A percentile compares a stretch with the other conserved stretches of the same genome.
Conservation (phyloP, 2,329 filamentous ascomycete genomes). For the Rutstroemia sydowiana region DNA sequence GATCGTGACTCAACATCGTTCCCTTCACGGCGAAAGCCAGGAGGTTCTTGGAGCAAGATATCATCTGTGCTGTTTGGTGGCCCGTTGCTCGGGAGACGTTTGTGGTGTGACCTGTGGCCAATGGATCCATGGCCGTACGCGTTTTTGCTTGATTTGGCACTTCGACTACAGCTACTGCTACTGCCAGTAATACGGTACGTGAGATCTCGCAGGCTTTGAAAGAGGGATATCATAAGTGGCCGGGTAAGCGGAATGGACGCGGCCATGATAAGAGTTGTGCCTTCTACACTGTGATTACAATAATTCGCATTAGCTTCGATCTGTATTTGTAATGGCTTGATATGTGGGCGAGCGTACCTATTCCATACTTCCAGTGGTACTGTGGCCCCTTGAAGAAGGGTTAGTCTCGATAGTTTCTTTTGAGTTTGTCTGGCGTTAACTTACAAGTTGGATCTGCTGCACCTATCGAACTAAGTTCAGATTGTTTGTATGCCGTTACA, state of each 20-base stretch:
- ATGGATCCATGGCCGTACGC: not conserved
- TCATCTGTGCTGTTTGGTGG: not conserved
- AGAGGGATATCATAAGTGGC: not conserved
- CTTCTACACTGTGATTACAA: not conserved
- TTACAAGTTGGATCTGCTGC: conserved; percentile 4
- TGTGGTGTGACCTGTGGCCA: not conserved
- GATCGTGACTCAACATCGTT: not conserved
- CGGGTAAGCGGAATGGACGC: conserved; percentile 4
- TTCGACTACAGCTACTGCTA: not conserved
- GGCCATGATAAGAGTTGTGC: conserved; percentile 2
- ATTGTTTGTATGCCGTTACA: not conserved
- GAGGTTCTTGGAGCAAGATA: not conserved
- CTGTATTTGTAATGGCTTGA: not conserved
- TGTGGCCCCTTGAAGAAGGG: not conserved
- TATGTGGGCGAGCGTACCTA: not conserved
- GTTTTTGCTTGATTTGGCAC: not conserved
- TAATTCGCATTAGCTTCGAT: not conserved
- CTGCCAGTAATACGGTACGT: not conserved
- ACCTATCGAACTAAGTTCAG: not conserved
- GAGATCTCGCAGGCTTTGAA: not conserved
- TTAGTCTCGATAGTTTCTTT: not conserved
- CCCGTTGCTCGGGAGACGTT: not conserved
- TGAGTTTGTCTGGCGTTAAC: not conserved
- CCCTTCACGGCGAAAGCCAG: not conserved
- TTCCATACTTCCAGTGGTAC: conserved; percentile 6